These are phyloP conservation scores for Dipodascopsis uninucleata DNA, from an alignment of 805 yeast genomes.

Conservation along the genomic window DNA sequence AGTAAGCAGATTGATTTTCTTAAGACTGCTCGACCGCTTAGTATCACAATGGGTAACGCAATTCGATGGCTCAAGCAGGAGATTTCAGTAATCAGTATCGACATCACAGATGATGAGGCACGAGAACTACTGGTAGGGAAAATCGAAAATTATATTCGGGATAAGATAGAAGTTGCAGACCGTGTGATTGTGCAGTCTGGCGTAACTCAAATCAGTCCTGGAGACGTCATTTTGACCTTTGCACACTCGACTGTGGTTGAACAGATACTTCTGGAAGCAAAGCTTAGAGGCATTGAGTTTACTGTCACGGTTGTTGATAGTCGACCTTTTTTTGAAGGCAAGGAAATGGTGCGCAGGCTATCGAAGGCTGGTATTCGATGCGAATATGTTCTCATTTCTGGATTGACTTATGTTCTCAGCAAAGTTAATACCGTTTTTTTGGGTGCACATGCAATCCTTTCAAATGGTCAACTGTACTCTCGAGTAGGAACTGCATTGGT, in stretches of 20 bases:
- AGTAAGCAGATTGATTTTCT: constrained; percentile 90
- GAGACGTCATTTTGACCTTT: constrained; percentile 77
- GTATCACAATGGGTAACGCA: constrained; percentile 95
- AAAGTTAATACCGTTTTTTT: constrained; percentile 87
- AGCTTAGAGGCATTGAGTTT: constrained; percentile 59
- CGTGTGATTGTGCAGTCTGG: constrained; percentile 79
- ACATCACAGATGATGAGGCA: constrained; percentile 61
- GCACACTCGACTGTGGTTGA: constrained; percentile 84
- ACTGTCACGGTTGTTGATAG: constrained; percentile 86
- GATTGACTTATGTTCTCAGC: constrained; percentile 74
- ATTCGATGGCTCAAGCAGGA: constrained; percentile 96
- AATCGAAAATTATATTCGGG: constrained; percentile 78
- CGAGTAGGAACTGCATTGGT: constrained; percentile 93
- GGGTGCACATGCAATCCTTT: constrained; percentile 96
- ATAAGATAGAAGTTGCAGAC: constrained; percentile 79
- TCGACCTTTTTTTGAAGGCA: constrained; percentile 92
- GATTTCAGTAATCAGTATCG: constrained; percentile 76
- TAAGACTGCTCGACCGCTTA: constrained; percentile 84
- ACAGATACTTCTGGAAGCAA: constrained; percentile 67
- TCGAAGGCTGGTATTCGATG: constrained; percentile 62
- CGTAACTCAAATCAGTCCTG: constrained; percentile 66
- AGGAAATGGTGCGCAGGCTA: constrained; percentile 63
- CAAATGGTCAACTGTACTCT: constrained; percentile 88
- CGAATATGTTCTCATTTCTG: constrained; percentile 74
- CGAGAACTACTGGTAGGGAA: constrained; percentile 58